Percentiles rank a stretch among this genome's conserved stretches.
Conservation (phyloP, 441 rosid species). For the Eugenia klotzschiana region DNA sequence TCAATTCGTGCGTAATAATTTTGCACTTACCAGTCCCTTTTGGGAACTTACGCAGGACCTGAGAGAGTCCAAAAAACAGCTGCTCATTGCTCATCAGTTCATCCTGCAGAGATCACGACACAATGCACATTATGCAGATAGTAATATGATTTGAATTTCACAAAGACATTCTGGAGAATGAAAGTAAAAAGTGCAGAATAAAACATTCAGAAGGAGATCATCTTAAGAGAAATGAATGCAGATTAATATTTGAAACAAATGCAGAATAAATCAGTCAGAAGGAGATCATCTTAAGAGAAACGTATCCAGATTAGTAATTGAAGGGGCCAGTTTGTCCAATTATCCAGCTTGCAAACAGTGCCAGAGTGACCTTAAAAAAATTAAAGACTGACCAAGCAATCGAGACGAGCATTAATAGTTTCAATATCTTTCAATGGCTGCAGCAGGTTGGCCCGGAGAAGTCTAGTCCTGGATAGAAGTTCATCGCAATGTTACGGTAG, state of each 20-base stretch:
- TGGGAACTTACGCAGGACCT: conserved; percentile 89
- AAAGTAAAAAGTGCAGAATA: background rate
- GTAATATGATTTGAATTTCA: background rate
- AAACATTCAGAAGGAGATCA: background rate
- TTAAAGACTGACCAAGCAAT: conserved; percentile 76
- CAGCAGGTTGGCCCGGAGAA: conserved; percentile 93
- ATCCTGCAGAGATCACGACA: conserved; percentile 41
- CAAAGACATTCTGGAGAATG: background rate
- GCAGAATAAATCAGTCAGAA: background rate
- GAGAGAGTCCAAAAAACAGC: conserved; percentile 90
- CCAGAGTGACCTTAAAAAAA: conserved; percentile 1
- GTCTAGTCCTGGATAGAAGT: conserved; percentile 71
- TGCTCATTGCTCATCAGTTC: conserved; percentile 93
- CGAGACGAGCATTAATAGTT: conserved; percentile 87
- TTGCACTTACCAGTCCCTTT: conserved; percentile 70
- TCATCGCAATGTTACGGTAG: conserved; percentile 4
- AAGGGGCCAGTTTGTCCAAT: background rate
- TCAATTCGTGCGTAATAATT: background rate
- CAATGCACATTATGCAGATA: background rate
- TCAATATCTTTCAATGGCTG: conserved; percentile 94
- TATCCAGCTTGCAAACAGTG: background rate
- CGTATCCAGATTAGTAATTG: background rate
- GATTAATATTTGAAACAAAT: background rate
- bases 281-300: background rate
- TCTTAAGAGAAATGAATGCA: background rate